Evolutionary conservation across 345 rosid species (phyloP).

Genomic region (Moringa oleifera): DNA sequence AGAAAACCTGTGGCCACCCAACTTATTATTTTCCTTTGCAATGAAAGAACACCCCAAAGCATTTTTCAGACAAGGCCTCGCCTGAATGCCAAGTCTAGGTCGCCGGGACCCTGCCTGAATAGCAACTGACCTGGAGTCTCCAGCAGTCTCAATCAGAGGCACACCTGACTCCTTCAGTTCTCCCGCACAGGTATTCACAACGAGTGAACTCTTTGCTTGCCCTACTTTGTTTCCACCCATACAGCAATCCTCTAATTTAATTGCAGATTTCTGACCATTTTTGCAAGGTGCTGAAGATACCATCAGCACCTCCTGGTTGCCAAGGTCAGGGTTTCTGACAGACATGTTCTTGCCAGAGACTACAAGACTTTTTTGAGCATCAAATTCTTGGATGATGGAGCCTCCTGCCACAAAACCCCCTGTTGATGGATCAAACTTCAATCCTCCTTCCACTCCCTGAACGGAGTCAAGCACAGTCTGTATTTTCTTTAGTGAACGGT

Average conservation of each 20-base stretch:
- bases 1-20: slow-evolving; percentile 23
- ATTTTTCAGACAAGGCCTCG: slow-evolving; percentile 34
- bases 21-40: slow-evolving; percentile 14
- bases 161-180: slow-evolving; percentile 8
- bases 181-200: slow-evolving; percentile 15
- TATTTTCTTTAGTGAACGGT: slow-evolving; percentile 69
- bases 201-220: slow-evolving; percentile 10
- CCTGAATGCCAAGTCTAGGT: slow-evolving; percentile 14
- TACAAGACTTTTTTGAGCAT: slow-evolving; percentile 25
- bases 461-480: slow-evolving; percentile 81
- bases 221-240: slow-evolving; percentile 21
- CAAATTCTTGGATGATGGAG: slow-evolving; percentile 35
- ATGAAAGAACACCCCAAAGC: slow-evolving; percentile 19
- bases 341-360: slow-evolving; percentile 22
- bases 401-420: slow-evolving; percentile 69
- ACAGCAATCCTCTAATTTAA: slow-evolving; percentile 45
- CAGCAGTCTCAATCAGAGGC: slow-evolving; percentile 19
- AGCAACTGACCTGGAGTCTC: slow-evolving; percentile 26
- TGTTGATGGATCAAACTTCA: slow-evolving; percentile 63
- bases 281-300: slow-evolving; percentile 12
- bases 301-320: slow-evolving; percentile 9
- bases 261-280: slow-evolving; percentile 24
- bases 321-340: slow-evolving; percentile 20
- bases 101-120: slow-evolving; percentile 26
- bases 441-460: slow-evolving; percentile 80